A percentile compares a stretch with the other conserved stretches of the same genome.
These are phyloP conservation scores for Lipomyces sp. DNA, from an alignment of 805 yeast species.

Conservation along the genomic window DNA sequence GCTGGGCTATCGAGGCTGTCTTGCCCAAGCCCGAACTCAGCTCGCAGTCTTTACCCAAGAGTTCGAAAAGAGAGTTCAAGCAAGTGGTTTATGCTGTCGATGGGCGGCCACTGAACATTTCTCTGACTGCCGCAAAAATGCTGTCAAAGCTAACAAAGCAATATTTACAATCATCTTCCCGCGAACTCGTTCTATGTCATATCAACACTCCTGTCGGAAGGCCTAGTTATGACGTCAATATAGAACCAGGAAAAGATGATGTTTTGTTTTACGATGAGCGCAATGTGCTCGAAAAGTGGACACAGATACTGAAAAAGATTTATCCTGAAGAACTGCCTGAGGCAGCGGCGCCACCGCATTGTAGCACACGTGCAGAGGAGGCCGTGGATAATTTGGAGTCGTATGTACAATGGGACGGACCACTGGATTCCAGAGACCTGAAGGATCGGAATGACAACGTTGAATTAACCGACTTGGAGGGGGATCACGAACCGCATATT, in stretches of 20 bases:
- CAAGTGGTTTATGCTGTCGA: slow-evolving; percentile 63
- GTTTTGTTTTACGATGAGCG: slow-evolving; percentile 76
- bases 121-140: slow-evolving; percentile 54
- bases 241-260: slow-evolving; percentile 85
- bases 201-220: slow-evolving; percentile 61
- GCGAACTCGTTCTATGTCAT: slow-evolving; percentile 75
- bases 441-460: not conserved
- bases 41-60: not conserved
- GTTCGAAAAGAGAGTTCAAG: slow-evolving; percentile 19
- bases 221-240: slow-evolving; percentile 67
- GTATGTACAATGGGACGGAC: not conserved
- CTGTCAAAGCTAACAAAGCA: slow-evolving; percentile 55
- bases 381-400: not conserved
- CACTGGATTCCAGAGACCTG: not conserved
- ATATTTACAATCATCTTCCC: slow-evolving; percentile 59
- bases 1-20: slow-evolving; percentile 25
- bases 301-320: slow-evolving; percentile 7
- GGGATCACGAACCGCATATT: not conserved
- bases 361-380: not conserved
- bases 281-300: slow-evolving; percentile 61
- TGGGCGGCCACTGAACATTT: slow-evolving; percentile 69
- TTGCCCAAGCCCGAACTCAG: slow-evolving; percentile 15
- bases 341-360: not conserved
- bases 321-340: slow-evolving; percentile 5
- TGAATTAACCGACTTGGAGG: not conserved